Base-by-base conservation (phyloP, 1,139 yeast species). In the Debaryomyces subglobosus region DNA sequence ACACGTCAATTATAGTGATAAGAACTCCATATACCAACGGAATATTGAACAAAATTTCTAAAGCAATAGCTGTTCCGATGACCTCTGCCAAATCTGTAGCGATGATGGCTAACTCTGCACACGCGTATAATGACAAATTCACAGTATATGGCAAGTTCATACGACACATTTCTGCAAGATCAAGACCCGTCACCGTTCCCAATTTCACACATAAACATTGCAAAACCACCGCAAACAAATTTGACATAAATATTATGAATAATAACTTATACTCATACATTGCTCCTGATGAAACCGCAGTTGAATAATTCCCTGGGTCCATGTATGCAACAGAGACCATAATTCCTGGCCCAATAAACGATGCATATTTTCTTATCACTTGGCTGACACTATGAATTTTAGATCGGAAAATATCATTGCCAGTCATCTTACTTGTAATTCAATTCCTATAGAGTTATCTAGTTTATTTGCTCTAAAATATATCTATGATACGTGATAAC, bases 61-160 rank as follows among this genome's bases (percentile, higher is more conserved):
- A 69, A 0, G 94, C 78, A 42, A 87, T 86, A 2, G 94, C 94
- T 1, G 91, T 84, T 1, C 95, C 95, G 29, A 87, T 88, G 29
- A 87, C 92, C 61, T 87, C 95, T 1, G 94, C 94, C 58, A 87
- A 72, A 62, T 87, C 95, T 0, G 95, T 87, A 12, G 92, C 91
- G 34, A 87, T 82, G 51, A 86, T 86, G 10, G 92, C 91, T 43
- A 85, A 62, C 58, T 87, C 94, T 0, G 94, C 88, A 56, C 87
- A 71, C 1, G 78, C 68, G 57, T 86, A 87, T 50, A 86, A 64
- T 16, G 77, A 62, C 42, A 85, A 55, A 58, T 86, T 87, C 54
- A 85, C 62, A 58, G 78, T 77, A 41, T 67, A 68, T 1, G 89
- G 85, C 27, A 87, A 67, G 60, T 85, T 84, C 52, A 78, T 71